Evolutionary conservation across 345 rosid species (phyloP).

Genomic region (Aurinia saxatilis): DNA sequence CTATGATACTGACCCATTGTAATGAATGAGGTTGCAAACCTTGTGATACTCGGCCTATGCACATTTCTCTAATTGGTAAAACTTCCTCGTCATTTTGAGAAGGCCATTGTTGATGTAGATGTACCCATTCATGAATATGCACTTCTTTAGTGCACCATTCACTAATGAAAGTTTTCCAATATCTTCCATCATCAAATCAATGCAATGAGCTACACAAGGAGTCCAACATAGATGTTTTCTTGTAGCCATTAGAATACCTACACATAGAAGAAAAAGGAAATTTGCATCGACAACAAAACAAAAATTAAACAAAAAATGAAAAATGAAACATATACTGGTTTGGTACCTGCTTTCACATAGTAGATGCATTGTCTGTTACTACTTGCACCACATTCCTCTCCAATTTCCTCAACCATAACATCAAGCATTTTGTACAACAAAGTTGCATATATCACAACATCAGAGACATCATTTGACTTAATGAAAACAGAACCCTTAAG

Average conservation of each 20-base stretch:
- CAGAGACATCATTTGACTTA: background rate
- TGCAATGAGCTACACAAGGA: background rate
- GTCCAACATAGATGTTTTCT: background rate
- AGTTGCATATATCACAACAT: too few relatives aligned
- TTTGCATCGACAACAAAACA: too few relatives aligned
- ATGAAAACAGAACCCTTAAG: background rate
- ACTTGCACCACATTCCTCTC: background rate
- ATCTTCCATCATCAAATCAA: background rate
- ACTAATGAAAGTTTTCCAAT: background rate
- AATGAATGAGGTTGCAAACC: background rate
- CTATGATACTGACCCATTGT: background rate
- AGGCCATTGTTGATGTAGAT: background rate
- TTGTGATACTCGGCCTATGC: background rate
- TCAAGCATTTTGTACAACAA: too few relatives aligned
- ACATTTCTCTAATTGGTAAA: background rate
- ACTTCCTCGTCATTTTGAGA: background rate
- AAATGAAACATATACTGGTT: too few relatives aligned
- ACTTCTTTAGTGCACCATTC: background rate
- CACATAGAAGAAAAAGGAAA: too few relatives aligned
- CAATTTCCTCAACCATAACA: background rate
- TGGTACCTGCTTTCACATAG: too few relatives aligned
- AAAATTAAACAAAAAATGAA: too few relatives aligned
- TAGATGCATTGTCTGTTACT: too few relatives aligned
- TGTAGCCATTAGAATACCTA: background rate
- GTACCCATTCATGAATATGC: background rate